Percentiles rank a stretch among this genome's conserved stretches.
phyloP scores from a whole-genome alignment of 2,329 filamentous ascomycete genomes.

The Diaporthe sp. region DNA sequence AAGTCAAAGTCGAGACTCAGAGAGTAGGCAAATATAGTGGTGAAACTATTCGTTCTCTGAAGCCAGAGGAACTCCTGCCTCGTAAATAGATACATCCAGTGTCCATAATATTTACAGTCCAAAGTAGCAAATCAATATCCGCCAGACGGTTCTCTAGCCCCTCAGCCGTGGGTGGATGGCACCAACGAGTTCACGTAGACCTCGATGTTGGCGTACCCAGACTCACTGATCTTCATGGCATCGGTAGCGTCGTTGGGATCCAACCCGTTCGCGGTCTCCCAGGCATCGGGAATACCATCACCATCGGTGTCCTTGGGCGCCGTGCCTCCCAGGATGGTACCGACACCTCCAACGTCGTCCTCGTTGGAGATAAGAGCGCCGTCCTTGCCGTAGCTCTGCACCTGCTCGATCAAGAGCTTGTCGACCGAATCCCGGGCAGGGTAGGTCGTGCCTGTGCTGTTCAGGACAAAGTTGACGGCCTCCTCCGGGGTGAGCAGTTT shows the following conservation, averaged over 20 bases:
- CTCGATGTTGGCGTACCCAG: constrained; percentile 63
- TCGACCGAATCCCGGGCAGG: constrained; percentile 61
- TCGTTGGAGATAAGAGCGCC: constrained; percentile 63
- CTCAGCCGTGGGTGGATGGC: constrained; percentile 5
- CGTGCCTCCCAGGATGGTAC: constrained; percentile 54
- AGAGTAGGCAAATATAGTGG: background rate
- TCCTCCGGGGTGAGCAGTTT: constrained; percentile 55
- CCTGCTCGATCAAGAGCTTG: constrained; percentile 56
- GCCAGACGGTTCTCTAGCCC: background rate
- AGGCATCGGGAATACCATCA: constrained; percentile 65
- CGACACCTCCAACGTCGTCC: constrained; percentile 57
- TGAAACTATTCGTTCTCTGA: background rate
- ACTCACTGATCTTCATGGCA: constrained; percentile 56
- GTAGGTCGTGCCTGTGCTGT: constrained; percentile 56
- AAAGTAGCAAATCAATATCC: background rate
- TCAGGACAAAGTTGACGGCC: constrained; percentile 57
- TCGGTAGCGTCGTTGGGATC: constrained; percentile 56
- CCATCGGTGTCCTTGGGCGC: constrained; percentile 60
- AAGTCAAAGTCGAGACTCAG: too few species aligned
- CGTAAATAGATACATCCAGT: constrained; percentile 1
- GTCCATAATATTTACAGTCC: constrained; percentile 15
- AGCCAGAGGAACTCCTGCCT: background rate
- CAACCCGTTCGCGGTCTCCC: constrained; percentile 59
- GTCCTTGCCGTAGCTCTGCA: constrained; percentile 60
- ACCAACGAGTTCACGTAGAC: constrained; percentile 65